A percentile compares a stretch with the other conserved stretches of the same genome.
phyloP scores from a whole-genome alignment of 2,329 filamentous ascomycete species.

The Hymenoscyphus scutula region DNA sequence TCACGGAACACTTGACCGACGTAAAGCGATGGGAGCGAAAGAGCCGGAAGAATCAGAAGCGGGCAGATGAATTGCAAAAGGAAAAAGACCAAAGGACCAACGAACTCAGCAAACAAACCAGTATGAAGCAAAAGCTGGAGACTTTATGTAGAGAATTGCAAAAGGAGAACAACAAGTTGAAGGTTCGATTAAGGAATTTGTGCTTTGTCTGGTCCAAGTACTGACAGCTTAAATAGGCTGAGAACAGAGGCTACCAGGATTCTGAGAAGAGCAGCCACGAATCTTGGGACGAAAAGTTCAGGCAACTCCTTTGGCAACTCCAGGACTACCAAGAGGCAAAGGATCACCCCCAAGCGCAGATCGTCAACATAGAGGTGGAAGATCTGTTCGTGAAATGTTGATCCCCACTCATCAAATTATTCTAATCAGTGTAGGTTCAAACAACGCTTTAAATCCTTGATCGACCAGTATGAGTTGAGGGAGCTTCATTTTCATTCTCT shows the following conservation, averaged over 20 bases:
- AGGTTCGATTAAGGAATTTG: conserved; percentile 53
- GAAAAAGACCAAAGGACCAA: conserved; percentile 82
- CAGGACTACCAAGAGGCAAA: conserved; percentile 87
- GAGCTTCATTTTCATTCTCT: conserved; percentile 92
- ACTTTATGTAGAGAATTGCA: conserved; percentile 93
- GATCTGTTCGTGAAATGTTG: conserved; percentile 64
- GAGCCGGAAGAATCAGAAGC: conserved; percentile 93
- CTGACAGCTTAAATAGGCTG: conserved; percentile 58
- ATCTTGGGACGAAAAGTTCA: conserved; percentile 81
- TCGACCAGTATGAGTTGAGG: conserved; percentile 94
- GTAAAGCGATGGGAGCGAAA: conserved; percentile 96
- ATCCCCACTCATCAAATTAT: conserved; percentile 7
- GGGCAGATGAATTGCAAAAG: conserved; percentile 90
- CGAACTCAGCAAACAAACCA: conserved; percentile 85
- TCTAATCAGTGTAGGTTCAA: conserved; percentile 64
- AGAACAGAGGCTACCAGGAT: conserved; percentile 89
- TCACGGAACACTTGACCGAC: conserved; percentile 84
- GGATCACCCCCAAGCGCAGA: conserved; percentile 75
- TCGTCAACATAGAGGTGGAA: conserved; percentile 82
- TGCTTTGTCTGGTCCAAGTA: conserved; percentile 16
- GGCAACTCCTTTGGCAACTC: conserved; percentile 76
- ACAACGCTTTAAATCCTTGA: conserved; percentile 86
- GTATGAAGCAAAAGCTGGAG: conserved; percentile 93
- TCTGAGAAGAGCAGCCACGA: conserved; percentile 78
- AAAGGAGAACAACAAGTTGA: conserved; percentile 96